These are phyloP conservation scores for Neopestalotiopsis sp. DNA, from an alignment of 2,329 filamentous ascomycete species.

Conservation along the genomic window DNA sequence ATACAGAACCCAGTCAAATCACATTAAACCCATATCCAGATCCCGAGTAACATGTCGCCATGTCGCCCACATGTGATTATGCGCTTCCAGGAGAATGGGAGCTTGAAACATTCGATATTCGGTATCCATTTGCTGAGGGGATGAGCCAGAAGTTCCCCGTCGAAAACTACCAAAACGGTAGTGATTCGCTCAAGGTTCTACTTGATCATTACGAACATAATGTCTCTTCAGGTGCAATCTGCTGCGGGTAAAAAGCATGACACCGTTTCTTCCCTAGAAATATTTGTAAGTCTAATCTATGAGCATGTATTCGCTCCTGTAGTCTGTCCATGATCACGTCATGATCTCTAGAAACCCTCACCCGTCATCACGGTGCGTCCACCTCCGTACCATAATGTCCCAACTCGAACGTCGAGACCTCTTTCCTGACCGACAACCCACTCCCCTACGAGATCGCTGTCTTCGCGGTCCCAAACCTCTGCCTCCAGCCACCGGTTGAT, in stretches of 20 bases:
- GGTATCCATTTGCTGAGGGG: background rate
- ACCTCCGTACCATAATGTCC: slow-evolving; percentile 85
- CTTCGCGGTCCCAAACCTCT: slow-evolving; percentile 69
- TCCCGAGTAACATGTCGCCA: background rate
- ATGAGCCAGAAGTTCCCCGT: too few relatives aligned
- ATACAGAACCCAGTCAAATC: background rate
- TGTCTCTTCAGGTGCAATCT: too few relatives aligned
- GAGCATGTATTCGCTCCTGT: background rate
- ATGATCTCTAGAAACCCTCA: slow-evolving; percentile 58
- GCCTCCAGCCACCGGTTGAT: slow-evolving; percentile 77
- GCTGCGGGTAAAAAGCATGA: too few relatives aligned
- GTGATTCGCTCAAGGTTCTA: too few relatives aligned
- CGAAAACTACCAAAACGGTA: too few relatives aligned
- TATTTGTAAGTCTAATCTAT: background rate
- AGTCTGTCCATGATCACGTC: background rate
- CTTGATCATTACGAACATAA: too few relatives aligned
- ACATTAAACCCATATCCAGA: background rate
- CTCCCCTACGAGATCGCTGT: slow-evolving; percentile 61
- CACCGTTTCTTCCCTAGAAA: too few relatives aligned
- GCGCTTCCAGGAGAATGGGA: background rate
- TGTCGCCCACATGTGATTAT: background rate
- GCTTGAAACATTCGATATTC: background rate
- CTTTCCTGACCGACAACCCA: slow-evolving; percentile 90
- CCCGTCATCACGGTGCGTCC: slow-evolving; percentile 72
- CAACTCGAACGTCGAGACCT: slow-evolving; percentile 77